phyloP scores from a whole-genome alignment of 257 asterid species.

The Capsicum chinense region DNA sequence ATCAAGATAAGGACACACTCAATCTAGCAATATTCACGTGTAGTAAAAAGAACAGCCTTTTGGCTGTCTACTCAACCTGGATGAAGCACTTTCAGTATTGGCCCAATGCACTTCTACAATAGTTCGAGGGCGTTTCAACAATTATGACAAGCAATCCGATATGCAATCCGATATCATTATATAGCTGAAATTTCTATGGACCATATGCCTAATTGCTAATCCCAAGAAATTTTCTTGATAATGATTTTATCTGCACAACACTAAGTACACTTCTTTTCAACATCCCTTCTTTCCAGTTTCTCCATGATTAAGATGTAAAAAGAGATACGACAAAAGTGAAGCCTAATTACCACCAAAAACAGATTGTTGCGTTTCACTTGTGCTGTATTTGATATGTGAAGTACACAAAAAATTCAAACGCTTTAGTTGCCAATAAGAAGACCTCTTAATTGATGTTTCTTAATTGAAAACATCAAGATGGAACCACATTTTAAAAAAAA shows the following conservation, averaged over 20 bases:
- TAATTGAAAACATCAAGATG: not conserved
- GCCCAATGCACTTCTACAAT: not conserved
- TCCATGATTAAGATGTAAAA: not conserved
- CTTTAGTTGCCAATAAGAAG: not conserved
- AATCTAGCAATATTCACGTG: not conserved
- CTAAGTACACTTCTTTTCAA: not conserved
- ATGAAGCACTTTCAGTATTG: not conserved
- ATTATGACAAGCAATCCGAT: not conserved
- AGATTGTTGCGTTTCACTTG: slow-evolving; percentile 8
- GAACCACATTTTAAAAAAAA: not conserved
- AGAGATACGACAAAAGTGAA: not conserved
- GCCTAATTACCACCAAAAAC: not conserved
- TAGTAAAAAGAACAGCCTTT: not conserved
- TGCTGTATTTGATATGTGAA: not conserved
- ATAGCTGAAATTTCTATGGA: not conserved
- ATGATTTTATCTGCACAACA: too few species aligned
- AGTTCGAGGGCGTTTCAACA: not conserved
- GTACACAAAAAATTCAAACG: not conserved
- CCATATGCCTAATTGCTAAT: not conserved
- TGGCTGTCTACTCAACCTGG: not conserved
- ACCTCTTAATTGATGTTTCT: not conserved
- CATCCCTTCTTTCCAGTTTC: not conserved
- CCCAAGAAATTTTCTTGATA: not conserved
- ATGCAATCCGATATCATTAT: not conserved
- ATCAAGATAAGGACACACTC: not conserved